A percentile compares a stretch with the other conserved stretches of the same genome.
Conservation (phyloP, 768 basidiomycete species). For the Wakefieldia striispora region DNA sequence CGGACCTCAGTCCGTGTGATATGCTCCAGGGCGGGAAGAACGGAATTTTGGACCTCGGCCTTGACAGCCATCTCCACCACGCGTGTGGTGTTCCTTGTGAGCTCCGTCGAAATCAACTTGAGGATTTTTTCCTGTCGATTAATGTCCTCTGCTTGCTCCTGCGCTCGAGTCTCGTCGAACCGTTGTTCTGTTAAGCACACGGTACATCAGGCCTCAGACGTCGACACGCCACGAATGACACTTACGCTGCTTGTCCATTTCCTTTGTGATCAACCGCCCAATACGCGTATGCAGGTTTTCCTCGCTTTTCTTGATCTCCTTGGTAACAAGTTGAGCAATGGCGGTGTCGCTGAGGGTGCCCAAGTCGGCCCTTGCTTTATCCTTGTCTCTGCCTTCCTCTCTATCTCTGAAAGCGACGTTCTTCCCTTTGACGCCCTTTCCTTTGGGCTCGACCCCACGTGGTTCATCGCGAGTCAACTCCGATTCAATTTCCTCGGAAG, state of each 20-base stretch:
- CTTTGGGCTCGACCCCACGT: slow-evolving; percentile 48
- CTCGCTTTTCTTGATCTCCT: slow-evolving; percentile 83
- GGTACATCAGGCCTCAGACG: slow-evolving; percentile 4
- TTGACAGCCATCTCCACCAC: slow-evolving; percentile 90
- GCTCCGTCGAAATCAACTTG: slow-evolving; percentile 82
- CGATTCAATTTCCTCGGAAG: slow-evolving; percentile 71
- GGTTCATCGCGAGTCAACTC: slow-evolving; percentile 62
- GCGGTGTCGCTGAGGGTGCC: slow-evolving; percentile 47
- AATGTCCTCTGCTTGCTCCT: slow-evolving; percentile 79
- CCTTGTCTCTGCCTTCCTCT: slow-evolving; percentile 45
- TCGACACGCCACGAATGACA: slow-evolving; percentile 14
- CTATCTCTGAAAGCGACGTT: slow-evolving; percentile 63
- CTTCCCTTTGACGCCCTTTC: slow-evolving; percentile 51
- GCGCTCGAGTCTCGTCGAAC: slow-evolving; percentile 74
- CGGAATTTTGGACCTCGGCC: slow-evolving; percentile 78
- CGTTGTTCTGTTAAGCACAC: slow-evolving; percentile 59
- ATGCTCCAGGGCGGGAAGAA: slow-evolving; percentile 76
- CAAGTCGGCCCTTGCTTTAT: slow-evolving; percentile 28
- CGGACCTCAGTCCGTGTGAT: slow-evolving; percentile 83
- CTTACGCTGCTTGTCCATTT: slow-evolving; percentile 89
- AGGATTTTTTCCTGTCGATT: slow-evolving; percentile 85
- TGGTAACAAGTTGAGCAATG: slow-evolving; percentile 57
- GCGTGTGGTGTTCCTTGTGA: slow-evolving; percentile 84
- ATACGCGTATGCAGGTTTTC: slow-evolving; percentile 75
- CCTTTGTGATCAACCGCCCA: slow-evolving; percentile 76